These are phyloP conservation scores for Aspergillus nidulans DNA, from an alignment of 495 filamentous ascomycete genomes.

Conservation along the genomic window DNA sequence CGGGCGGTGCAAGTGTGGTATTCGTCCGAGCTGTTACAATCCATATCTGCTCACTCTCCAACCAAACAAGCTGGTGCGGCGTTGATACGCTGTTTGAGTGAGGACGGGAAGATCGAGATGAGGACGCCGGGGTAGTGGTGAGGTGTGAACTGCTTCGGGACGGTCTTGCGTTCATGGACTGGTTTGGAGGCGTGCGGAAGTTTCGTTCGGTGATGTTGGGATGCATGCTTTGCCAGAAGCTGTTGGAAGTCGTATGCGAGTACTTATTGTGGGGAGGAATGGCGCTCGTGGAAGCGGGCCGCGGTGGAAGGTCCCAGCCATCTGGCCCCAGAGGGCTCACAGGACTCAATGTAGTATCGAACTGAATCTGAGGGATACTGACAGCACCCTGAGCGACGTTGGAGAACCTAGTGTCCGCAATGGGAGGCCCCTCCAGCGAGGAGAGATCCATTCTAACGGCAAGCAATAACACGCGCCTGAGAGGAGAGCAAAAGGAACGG, in stretches of 20 bases:
- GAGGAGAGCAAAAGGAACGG: not conserved
- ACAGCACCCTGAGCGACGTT: not conserved
- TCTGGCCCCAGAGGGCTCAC: not conserved
- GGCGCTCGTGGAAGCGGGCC: constrained; percentile 17
- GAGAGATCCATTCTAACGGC: constrained; percentile 31
- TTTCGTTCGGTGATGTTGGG: not conserved
- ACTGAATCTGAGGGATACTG: constrained; percentile 8
- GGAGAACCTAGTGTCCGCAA: constrained; percentile 19
- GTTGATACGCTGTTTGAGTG: constrained; percentile 5
- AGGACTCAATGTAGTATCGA: constrained; percentile 5
- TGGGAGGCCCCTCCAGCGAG: constrained; percentile 35
- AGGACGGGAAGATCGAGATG: not conserved
- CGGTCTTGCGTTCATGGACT: not conserved
- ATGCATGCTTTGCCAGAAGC: constrained; percentile 4
- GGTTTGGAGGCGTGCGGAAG: not conserved
- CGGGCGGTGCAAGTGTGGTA: not conserved
- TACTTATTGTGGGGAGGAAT: constrained; percentile 5
- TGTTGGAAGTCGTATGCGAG: not conserved
- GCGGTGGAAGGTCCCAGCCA: constrained; percentile 13
- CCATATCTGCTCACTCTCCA: constrained; percentile 21
- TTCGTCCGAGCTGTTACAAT: constrained; percentile 8
- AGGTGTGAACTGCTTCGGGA: not conserved
- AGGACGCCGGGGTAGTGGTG: not conserved
- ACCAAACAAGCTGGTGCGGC: constrained; percentile 19
- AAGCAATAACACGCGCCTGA: not conserved